Evolutionary conservation across 352 stramenopile species (phyloP), one percentile per base, ranked within the genome.

Genomic region (Phytopythium vexans): DNA sequence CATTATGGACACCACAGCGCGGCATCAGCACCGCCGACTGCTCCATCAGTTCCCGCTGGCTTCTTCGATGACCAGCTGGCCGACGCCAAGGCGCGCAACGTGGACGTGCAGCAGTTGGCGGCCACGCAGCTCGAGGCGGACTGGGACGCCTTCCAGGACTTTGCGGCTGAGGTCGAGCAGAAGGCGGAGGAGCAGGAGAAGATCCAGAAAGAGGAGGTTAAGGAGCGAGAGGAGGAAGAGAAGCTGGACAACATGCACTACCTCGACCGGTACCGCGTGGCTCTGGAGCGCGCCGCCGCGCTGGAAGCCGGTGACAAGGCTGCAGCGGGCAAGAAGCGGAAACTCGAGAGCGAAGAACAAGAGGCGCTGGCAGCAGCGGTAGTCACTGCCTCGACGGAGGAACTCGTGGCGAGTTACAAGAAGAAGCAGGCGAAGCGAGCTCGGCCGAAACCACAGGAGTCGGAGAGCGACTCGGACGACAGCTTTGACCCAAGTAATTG

Each of bases 211-310:
- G 60, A 83, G 31, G 78, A 83, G 34, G 47, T 31, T 5, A 68
- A 77, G 41, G 70, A 76, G 41, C 66, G 64, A 8, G 77, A 82
- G 15, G 77, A 64, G 0, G 69, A 75, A 12, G 66, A 86, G 54
- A 58, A 77, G 42, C 70, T 89, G 27, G 74, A 89, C 43, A 77
- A 87, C 45, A 86, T 89, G 78, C 47, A 77, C 51, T 89, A 89
- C 54, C 44, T 89, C 38, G 72, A 89, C 46, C 71, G 75, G 38
- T 84, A 84, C 40, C 73, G 78, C 11, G 54, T 79, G 45, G 66
- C 54, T 11, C 62, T 88, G 21, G 65, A 86, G 66, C 62, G 64
- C n/a, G 74, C 49, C 0, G 46, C 58, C 8, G 56, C 41, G 41
- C 43, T 68, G 2, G 56, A 52, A 11, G 60, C 54, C 31, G 35